Conservation (phyloP, 257 asterid genomes). For the Jacaranda mimosifolia region DNA sequence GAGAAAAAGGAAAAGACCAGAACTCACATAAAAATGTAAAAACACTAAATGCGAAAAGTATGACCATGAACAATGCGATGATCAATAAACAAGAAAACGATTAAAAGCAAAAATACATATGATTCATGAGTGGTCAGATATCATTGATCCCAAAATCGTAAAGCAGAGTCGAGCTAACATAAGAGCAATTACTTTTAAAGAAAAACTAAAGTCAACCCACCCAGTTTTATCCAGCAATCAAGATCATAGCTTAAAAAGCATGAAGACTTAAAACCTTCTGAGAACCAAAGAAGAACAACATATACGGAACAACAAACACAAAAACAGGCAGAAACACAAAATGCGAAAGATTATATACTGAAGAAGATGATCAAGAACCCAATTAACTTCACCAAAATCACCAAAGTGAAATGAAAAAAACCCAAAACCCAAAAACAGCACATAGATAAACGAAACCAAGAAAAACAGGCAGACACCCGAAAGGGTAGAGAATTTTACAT, state of each 20-base stretch:
- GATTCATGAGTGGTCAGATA: background rate
- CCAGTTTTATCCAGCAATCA: constrained; percentile 4
- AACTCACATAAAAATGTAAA: background rate
- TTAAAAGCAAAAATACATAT: background rate
- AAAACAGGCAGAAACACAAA: background rate
- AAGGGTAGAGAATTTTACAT: background rate
- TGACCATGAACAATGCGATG: background rate
- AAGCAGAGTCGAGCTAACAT: background rate
- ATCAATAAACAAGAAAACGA: background rate
- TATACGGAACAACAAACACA: background rate
- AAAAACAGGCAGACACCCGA: background rate
- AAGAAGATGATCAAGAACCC: background rate
- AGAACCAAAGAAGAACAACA: background rate
- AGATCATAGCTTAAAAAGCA: constrained; percentile 22
- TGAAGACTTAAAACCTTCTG: constrained; percentile 17
- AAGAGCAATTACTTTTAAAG: constrained; percentile 1
- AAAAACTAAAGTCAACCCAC: constrained; percentile 27
- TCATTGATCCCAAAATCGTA: background rate
- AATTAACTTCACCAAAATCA: background rate
- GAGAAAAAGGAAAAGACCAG: background rate
- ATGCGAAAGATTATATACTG: background rate
- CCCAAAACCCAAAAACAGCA: background rate
- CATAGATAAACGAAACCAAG: background rate
- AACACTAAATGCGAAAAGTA: no score
- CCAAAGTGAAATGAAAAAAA: background rate